Base-by-base conservation (phyloP, 2,329 filamentous ascomycete genomes). In the Penicillium italicum region DNA sequence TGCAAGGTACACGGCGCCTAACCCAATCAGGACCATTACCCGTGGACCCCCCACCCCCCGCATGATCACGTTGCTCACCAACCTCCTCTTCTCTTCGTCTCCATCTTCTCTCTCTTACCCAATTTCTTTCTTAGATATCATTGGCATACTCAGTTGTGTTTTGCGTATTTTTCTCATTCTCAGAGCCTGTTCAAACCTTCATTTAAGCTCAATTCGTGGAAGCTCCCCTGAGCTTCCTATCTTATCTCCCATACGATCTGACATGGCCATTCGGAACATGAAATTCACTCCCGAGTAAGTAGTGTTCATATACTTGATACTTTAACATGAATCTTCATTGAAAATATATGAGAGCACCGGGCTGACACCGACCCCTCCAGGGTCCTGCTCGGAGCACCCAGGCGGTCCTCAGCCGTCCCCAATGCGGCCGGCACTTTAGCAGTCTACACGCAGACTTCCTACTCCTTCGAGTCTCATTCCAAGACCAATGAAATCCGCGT, bases 381-480 rank as follows among this genome's bases (percentile, higher is more conserved):
- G 69, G 74, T 77, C 44, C 71, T 80, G 36, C 69, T 80, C 53
- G 74, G 72, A 60, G 76, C 77, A 51, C 78, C 78, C 31, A 71
- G 77, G 57, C 70, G 77, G 58, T 78, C 76, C 33, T 67, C 74
- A 38, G 77, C 74, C 38, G 61, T 73, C 48, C 77, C 78, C 28
- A 79, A 77, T 61, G 65, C 76, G 1, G 67, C 74, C 24, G 78
- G 78, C n/a, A 78, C 72, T 14, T 70, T 79, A 28, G 74, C 76
- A 6, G 70, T 79, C 11, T 80, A 78, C 63, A 78, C 75, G 9
- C 76, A 79, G 51, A 76, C 77, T 2, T 71, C 73, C n/a, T 80
- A 80, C 59, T 79, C 77, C 22, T 80, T 80, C 61, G 75, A 79
- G 30, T 75, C 75, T 0, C 77, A 79, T 61, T 71, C 73, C 36